Base-by-base conservation (phyloP, 2,329 filamentous ascomycete species). In the Fusarium mangiferae region DNA sequence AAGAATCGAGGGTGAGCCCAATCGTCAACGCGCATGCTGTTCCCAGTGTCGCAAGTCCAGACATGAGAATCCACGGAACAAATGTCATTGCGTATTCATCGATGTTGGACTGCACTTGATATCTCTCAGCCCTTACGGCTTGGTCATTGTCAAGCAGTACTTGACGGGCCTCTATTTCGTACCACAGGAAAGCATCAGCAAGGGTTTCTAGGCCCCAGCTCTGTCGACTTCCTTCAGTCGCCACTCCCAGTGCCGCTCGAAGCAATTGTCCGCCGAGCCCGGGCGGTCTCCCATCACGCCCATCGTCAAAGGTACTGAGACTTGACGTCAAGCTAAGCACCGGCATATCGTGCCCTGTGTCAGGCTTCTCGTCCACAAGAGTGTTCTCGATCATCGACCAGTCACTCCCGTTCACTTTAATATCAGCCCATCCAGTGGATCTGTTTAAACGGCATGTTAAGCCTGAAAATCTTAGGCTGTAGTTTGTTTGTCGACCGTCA, bases 1-100 rank as follows among this genome's bases (percentile, higher is more conserved):
- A 49, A 4, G 71, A 74, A 42, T 74, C 71, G 20, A 74, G 51
- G 5, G 71, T 35, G 11, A 74, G 54, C 2, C 44, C 58, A 24
- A 60, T 39, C 11, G 62, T 46, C 30, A 72, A 28, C 17, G n/a
- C 45, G 45, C 71, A 74, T 60, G 71, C 71, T 5, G 38, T 13
- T 7, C 66, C 62, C 10, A 74, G 42, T 4, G 71, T 44, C 11
- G 57, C 30, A 26, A 74, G 71, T 26, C 71, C 67, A 12, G 49
- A 42, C 28, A 73, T 46, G 7, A 74, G 62, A 15, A 73, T 71
- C 70, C 66, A 73, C 14, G 70, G 71, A 35, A 68, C 57, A n/a
- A 68, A 74, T 5, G 71, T 74, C 58, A 74, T 74, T 30, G 67
- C 39, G 15, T 74, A 73, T 41, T 46, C 17, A 15, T 54, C 55